A percentile compares a stretch with the other conserved stretches of the same genome.
Evolutionary conservation across 2,329 filamentous ascomycete genomes (phyloP).

Genomic region (Elsinoe batatas): DNA sequence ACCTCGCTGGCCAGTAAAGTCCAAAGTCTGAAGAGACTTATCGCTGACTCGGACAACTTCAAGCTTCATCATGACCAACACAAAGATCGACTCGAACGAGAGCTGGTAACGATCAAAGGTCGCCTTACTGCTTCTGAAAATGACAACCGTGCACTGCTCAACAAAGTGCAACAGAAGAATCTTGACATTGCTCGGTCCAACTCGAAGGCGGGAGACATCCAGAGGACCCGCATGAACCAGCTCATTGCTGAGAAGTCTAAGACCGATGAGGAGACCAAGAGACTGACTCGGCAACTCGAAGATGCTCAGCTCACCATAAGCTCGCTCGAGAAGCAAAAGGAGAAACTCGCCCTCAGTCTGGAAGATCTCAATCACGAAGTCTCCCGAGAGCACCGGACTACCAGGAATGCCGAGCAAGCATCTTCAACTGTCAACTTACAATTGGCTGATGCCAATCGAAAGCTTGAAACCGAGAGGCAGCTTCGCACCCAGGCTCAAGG

Average conservation of each 20-base stretch:
- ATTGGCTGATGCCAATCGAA: constrained; percentile 79
- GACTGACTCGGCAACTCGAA: constrained; percentile 72
- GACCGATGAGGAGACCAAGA: constrained; percentile 71
- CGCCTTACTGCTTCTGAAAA: constrained; percentile 87
- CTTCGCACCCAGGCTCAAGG: constrained; percentile 74
- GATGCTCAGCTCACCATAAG: constrained; percentile 75
- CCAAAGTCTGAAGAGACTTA: constrained; percentile 75
- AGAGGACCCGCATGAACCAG: constrained; percentile 63
- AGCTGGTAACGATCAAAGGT: constrained; percentile 83
- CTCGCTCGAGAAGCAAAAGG: constrained; percentile 83
- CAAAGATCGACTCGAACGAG: constrained; percentile 84
- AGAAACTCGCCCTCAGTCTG: constrained; percentile 77
- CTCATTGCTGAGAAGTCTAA: constrained; percentile 76
- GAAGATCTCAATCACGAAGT: constrained; percentile 92
- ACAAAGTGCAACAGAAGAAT: constrained; percentile 95
- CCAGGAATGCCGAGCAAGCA: constrained; percentile 79
- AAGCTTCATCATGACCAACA: constrained; percentile 84
- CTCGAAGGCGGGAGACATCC: constrained; percentile 74
- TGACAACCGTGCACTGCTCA: constrained; percentile 87
- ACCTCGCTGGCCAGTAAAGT: constrained; percentile 67
- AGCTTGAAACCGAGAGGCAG: constrained; percentile 81
- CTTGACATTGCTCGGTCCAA: constrained; percentile 87
- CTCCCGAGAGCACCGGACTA: constrained; percentile 78
- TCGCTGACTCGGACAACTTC: constrained; percentile 81
- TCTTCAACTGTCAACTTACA: constrained; percentile 72